Base-by-base conservation (phyloP, 331 rosid genomes). In the Telfairia occidentalis region DNA sequence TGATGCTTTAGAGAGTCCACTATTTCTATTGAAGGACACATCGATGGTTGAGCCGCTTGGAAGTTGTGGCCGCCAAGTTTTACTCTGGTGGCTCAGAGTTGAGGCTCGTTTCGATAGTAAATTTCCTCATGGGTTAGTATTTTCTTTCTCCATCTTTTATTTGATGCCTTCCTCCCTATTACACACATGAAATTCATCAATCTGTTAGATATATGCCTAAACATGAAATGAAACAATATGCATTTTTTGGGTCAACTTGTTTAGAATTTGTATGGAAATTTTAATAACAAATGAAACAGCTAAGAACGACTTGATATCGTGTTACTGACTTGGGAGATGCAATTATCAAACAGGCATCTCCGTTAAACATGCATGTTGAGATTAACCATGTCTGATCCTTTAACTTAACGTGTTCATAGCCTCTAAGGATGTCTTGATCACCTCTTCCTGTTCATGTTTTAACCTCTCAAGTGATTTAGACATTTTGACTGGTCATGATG, bases 91-190 rank as follows among this genome's bases (percentile, higher is more conserved):
- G 99, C 82, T 95, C 52, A 91, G 99, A 15, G 99, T 92, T 82
- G 97, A 95, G 89, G 99, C 97, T 72, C 99, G 99, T 52, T 84
- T 89, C 4, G 99, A 95, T 83, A 95, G 99, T 89, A 95, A 90
- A 84, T 95, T 95, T 74, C 99, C 99, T 86, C 82, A 92, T 60
- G 85, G 87, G 99, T 92, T 59, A 80, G 87, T 81, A 75, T 29
- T 80, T 78, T 74, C 24, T 64, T 82, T 32, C 70, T 0, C 55
- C 23, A 10, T 57, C 72, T 45, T 26, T 30, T 34, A n/a, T 45
- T 16, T 32, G 0, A 12, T 21, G n/a, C 63, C 29, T 30, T 19
- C 30, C 60, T 46, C 10, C 16, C 18, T 37, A 64, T 26, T 29
- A 73, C 64, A 9, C 32, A 4, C 7, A 32, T 37, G 19, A 55